These are phyloP conservation scores for Colletotrichum magnum DNA, from an alignment of 2,329 filamentous ascomycete genomes.

Conservation along the genomic window DNA sequence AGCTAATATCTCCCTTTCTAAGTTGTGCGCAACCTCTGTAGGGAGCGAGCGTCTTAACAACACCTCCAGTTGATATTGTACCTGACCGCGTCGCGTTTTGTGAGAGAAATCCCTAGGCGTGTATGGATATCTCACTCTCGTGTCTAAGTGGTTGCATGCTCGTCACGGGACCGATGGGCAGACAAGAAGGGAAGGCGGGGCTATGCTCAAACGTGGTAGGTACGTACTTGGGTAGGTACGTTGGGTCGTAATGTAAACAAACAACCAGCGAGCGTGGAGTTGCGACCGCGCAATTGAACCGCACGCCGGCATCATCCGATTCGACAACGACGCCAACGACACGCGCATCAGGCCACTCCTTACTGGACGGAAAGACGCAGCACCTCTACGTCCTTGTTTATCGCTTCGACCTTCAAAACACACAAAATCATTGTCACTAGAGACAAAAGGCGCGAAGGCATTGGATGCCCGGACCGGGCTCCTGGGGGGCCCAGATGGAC, in stretches of 20 bases:
- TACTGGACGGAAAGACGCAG: neutral
- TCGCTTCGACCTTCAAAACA: constrained; percentile 8
- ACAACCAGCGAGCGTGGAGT: constrained; percentile 17
- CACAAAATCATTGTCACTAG: neutral
- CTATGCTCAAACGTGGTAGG: neutral
- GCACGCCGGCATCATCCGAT: constrained; percentile 31
- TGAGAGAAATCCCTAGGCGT: constrained; percentile 15
- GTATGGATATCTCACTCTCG: neutral
- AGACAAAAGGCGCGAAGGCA: neutral
- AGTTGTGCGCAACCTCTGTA: constrained; percentile 2
- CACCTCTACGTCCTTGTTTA: constrained; percentile 1
- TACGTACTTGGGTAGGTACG: neutral
- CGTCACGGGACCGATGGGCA: constrained; percentile 30
- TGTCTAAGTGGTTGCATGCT: constrained; percentile 39
- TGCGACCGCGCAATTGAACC: neutral
- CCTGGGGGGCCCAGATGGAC: constrained; percentile 10
- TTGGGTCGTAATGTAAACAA: constrained; percentile 29
- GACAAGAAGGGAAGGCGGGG: constrained; percentile 38
- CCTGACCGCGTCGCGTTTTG: constrained; percentile 9
- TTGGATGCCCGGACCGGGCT: neutral
- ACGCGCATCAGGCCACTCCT: constrained; percentile 3
- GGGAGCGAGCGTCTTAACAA: too few relatives aligned
- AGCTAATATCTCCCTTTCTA: neutral
- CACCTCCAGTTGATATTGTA: neutral
- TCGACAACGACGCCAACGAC: constrained; percentile 20